A percentile compares a stretch with the other conserved stretches of the same genome.
Evolutionary conservation across 2,329 filamentous ascomycete species (phyloP).

Genomic region (Hypoxylon sp.): DNA sequence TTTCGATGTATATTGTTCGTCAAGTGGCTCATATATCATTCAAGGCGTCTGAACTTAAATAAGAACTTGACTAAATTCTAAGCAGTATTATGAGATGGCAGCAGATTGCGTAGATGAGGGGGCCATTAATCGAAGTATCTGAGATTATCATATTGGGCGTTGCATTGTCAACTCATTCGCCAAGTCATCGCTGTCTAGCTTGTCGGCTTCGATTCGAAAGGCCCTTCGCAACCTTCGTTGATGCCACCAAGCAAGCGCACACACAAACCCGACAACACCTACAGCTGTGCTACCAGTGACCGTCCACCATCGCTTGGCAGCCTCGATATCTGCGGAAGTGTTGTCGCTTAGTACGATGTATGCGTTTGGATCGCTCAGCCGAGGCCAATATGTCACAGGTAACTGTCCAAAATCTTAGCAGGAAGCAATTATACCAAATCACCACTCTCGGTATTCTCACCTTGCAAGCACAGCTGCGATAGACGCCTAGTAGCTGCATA

Average conservation of each 20-base stretch:
- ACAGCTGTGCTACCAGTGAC: constrained; percentile 49
- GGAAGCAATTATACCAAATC: neutral
- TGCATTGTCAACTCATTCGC: neutral
- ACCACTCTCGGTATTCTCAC: constrained; percentile 37
- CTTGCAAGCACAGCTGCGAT: constrained; percentile 51
- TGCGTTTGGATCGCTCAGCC: constrained; percentile 40
- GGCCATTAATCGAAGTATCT: neutral
- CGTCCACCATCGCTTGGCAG: constrained; percentile 51
- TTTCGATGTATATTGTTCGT: neutral
- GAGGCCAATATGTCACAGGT: constrained; percentile 46
- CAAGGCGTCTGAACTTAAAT: neutral
- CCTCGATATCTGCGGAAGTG: constrained; percentile 47
- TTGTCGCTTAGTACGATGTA: constrained; percentile 51
- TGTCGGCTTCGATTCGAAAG: constrained; percentile 52
- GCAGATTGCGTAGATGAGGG: neutral
- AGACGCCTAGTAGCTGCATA: constrained; percentile 53
- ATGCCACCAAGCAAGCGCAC: constrained; percentile 55
- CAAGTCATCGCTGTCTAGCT: constrained; percentile 34
- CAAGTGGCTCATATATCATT: neutral
- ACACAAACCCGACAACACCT: constrained; percentile 48
- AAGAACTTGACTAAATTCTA: neutral
- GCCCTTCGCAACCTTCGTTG: constrained; percentile 52
- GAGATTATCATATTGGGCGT: constrained; percentile 1
- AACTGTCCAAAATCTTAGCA: constrained; percentile 37
- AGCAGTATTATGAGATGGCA: neutral